Conservation (phyloP, 1,284 basidiomycete genomes). For the Malassezia psittaci region DNA sequence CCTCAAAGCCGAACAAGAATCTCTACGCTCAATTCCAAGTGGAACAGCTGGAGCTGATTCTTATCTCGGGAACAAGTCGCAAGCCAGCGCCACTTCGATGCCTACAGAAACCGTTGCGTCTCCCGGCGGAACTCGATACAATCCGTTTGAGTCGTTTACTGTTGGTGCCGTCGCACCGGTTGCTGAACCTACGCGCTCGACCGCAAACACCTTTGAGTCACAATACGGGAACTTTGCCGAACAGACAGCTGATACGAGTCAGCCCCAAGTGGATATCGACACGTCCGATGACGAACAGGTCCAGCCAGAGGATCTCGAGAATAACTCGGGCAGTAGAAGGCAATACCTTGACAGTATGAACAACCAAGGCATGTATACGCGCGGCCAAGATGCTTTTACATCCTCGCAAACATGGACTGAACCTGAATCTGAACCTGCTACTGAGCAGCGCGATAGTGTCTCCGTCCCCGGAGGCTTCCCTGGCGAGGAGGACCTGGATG, state of each 20-base stretch:
- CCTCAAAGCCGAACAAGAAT: conserved; percentile 67
- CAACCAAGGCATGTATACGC: background rate
- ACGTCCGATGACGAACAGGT: background rate
- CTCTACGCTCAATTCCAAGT: conserved; percentile 45
- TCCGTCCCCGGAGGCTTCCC: conserved; percentile 19
- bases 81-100: background rate
- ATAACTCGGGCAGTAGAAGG: background rate
- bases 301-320: background rate
- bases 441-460: background rate
- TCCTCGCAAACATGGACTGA: background rate
- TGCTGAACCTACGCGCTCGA: conserved; percentile 31
- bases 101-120: background rate
- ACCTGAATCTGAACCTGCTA: background rate
- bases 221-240: conserved; percentile 6
- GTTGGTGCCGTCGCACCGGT: background rate
- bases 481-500: background rate
- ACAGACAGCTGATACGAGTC: background rate
- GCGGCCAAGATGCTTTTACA: background rate
- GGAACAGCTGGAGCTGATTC: background rate
- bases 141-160: conserved; percentile 74
- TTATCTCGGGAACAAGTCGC: background rate
- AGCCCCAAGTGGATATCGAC: background rate
- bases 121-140: conserved; percentile 45
- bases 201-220: conserved; percentile 46
- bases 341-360: too few relatives aligned